Conservation (phyloP, 495 filamentous ascomycete species). For the Lasiosphaeria ovina region DNA sequence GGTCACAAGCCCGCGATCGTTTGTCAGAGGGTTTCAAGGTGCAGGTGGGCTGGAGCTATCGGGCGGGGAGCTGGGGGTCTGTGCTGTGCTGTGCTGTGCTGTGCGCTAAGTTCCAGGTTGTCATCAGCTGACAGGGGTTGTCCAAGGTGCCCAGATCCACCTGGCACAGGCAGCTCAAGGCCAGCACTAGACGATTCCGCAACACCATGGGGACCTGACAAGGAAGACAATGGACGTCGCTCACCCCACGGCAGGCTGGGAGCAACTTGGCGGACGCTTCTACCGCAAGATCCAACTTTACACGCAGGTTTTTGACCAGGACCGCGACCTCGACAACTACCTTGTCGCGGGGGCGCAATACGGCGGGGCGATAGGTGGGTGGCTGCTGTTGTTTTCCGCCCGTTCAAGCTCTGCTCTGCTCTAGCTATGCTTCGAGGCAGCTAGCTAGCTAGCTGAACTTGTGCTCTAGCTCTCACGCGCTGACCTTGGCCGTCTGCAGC, state of each 20-base stretch:
- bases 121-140: too few relatives aligned
- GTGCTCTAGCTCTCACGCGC: too few relatives aligned
- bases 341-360: constrained; percentile 91
- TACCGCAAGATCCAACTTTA: constrained; percentile 93
- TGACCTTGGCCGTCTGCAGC: constrained; percentile 49
- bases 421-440: background rate
- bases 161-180: too few relatives aligned
- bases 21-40: too few relatives aligned
- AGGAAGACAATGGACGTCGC: constrained; percentile 41
- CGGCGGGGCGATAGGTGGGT: constrained; percentile 84
- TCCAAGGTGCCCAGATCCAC: too few relatives aligned
- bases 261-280: constrained; percentile 84
- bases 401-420: constrained; percentile 5
- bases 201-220: constrained; percentile 37
- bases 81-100: too few relatives aligned
- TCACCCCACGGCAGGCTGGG: constrained; percentile 87
- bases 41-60: too few relatives aligned
- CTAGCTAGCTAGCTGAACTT: too few relatives aligned
- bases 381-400: constrained; percentile 4
- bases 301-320: constrained; percentile 84
- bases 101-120: too few relatives aligned
- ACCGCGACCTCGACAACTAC: constrained; percentile 93
- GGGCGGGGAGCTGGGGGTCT: too few relatives aligned
- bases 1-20: too few relatives aligned
- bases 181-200: background rate